Base-by-base conservation (phyloP, 768 basidiomycete genomes). In the Pulveroboletus frians region DNA sequence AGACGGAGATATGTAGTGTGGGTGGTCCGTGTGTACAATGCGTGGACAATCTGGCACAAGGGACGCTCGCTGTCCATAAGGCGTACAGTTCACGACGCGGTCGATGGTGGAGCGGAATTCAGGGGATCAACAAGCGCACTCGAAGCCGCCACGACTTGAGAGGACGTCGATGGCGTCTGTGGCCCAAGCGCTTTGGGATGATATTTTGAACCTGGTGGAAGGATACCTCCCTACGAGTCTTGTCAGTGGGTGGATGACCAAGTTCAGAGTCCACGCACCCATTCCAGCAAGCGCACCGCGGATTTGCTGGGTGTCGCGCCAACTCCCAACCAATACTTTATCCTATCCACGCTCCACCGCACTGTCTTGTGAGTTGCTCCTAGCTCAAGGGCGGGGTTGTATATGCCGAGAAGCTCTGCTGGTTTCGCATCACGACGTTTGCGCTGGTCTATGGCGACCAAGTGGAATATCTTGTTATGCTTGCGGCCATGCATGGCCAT, bases 341-440 rank as follows among this genome's bases (percentile, higher is more conserved):
- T 90, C 64, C 95, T 81, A 58, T 89, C 84, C 21, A 85, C 84
- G 67, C 92, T 92, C 93, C 94, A 97, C 58, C 85, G 79, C 48
- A 97, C 74, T 30, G 79, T 82, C 69, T 93, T 95, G 56, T 79
- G 75, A 20, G 71, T 67, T 50, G 74, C 66, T 32, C 74, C 77
- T 15, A 64, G 73, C 43, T 66, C 67, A 39, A 80, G 69, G 54
- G 76, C 81, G 4, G 91, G 92, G 66, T 90, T 75, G 72, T 88
- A 96, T 40, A 87, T 75, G 29, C 92, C 95, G 41, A 98, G 72
- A 34, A 83, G 77, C 69, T 98, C 95, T 58, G 88, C 78, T 11
- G 95, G 95, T 63, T 83, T 84, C 35, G 85, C 92, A 61, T 97
- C 80, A 21, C 93, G 82, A 38, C 84, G 75, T 47, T 79, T 76